Percentiles rank a stretch among this genome's conserved stretches.
Conservation (phyloP, 208 protist genomes). For the Trypanosoma scelopori region DNA sequence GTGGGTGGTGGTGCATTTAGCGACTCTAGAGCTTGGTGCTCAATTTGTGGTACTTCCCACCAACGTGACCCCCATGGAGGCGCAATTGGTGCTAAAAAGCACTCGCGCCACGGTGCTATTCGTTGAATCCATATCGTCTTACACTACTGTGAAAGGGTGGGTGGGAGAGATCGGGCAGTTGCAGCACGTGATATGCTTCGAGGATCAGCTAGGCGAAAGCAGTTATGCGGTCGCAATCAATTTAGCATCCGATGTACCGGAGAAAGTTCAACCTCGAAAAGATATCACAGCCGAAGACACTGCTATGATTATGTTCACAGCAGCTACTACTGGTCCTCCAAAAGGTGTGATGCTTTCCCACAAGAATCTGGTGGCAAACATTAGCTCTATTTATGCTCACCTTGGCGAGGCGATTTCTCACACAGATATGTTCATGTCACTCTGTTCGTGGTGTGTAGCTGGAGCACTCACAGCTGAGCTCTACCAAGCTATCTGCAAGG, state of each 20-base stretch:
- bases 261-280: constrained; percentile 59
- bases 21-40: constrained; percentile 83
- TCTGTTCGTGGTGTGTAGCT: constrained; percentile 90
- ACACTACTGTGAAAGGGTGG: constrained; percentile 76
- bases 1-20: constrained; percentile 90
- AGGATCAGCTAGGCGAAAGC: constrained; percentile 78
- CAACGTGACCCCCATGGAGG: constrained; percentile 86
- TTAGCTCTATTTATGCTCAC: constrained; percentile 82
- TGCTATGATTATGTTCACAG: constrained; percentile 92
- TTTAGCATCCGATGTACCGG: constrained; percentile 72
- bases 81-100: constrained; percentile 80
- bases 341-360: constrained; percentile 96
- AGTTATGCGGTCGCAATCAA: constrained; percentile 89
- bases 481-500: constrained; percentile 89
- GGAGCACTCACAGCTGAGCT: constrained; percentile 76
- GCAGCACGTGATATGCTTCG: constrained; percentile 87
- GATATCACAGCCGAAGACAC: constrained; percentile 83
- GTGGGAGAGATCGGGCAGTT: constrained; percentile 76
- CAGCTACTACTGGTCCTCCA: constrained; percentile 90
- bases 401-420: constrained; percentile 83
- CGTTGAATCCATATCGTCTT: constrained; percentile 82
- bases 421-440: constrained; percentile 89
- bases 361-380: constrained; percentile 88
- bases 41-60: constrained; percentile 90
- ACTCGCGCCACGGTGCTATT: constrained; percentile 86